A percentile compares a stretch with the other conserved stretches of the same genome.
Evolutionary conservation across 2,329 filamentous ascomycete species (phyloP).

Genomic region (Coniochaeta sp.): DNA sequence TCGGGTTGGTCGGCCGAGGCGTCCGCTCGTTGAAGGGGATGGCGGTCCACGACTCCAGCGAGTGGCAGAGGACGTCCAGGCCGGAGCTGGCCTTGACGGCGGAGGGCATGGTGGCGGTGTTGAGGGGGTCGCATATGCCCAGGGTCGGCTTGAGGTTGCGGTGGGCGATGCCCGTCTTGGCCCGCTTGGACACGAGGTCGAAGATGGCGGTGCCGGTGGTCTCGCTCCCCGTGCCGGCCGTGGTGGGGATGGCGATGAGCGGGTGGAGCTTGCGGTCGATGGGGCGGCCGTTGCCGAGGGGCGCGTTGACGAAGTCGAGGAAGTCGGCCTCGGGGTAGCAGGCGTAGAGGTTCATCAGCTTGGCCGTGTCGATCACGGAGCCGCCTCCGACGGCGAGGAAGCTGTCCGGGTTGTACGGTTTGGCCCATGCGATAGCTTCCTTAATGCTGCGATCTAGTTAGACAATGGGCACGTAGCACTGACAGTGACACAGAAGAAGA

Average conservation of each 20-base stretch:
- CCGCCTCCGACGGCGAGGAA: slow-evolving; percentile 90
- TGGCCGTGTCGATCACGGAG: slow-evolving; percentile 95
- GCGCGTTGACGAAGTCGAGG: slow-evolving; percentile 95
- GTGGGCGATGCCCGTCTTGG: slow-evolving; percentile 95
- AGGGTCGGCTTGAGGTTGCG: slow-evolving; percentile 92
- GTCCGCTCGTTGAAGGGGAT: slow-evolving; percentile 86
- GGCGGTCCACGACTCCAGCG: slow-evolving; percentile 93
- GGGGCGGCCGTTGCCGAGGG: slow-evolving; percentile 75
- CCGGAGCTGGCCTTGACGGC: slow-evolving; percentile 89
- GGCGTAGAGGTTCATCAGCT: slow-evolving; percentile 96
- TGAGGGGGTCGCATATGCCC: slow-evolving; percentile 78
- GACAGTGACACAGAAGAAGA: not conserved
- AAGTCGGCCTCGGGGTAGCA: slow-evolving; percentile 89
- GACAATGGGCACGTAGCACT: not conserved
- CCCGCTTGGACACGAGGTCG: slow-evolving; percentile 79
- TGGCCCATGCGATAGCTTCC: slow-evolving; percentile 81
- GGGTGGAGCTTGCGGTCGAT: slow-evolving; percentile 66
- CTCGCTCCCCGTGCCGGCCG: slow-evolving; percentile 82
- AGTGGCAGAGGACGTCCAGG: slow-evolving; percentile 91
- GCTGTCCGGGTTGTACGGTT: slow-evolving; percentile 74
- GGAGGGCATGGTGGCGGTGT: slow-evolving; percentile 92
- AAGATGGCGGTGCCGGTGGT: slow-evolving; percentile 98
- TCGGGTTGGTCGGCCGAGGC: slow-evolving; percentile 80
- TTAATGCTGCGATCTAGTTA: slow-evolving; percentile 52
- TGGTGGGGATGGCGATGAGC: slow-evolving; percentile 77